Base-by-base conservation (phyloP, 352 stramenopile genomes). In the Pythium grandisporangium region DNA sequence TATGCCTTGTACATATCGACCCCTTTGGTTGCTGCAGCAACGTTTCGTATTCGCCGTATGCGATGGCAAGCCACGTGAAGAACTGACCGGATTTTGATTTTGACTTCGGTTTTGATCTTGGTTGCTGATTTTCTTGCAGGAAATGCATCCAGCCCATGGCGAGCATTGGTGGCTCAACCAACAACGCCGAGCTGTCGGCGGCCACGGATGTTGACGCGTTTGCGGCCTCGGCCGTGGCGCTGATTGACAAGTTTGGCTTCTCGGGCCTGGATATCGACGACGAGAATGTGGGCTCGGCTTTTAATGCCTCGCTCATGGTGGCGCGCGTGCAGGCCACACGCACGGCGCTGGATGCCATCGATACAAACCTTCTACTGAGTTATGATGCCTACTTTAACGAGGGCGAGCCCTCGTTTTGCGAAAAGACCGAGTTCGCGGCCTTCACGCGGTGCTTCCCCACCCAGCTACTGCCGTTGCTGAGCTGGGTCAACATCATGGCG, bases 401-500 rank as follows among this genome's bases (percentile, higher is more conserved):
- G 36, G 55, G 51, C 14, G 57, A 65, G 26, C 50, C 50, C 14
- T 43, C 37, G 20, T 68, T 56, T 36, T 68, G 59, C 37, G 42
- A 38, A 16, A 53, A 48, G 30, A 14, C 55, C 2, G 58, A 47
- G 3, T 42, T 59, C 29, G 58, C 57, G 4, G 37, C 46, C 22
- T 86, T 84, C 48, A 54, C 63, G 21, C 60, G 77, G 3, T 90
- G 77, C 47, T 90, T 87, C 45, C 70, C 72, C 2, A 51, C 55
- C 3, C 48, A 41, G 22, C 52, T 84, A 3, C 41, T 86, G 17
- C 39, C 63, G 17, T 70, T 72, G 17, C 58, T 87, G 13, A 71
- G 87, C 51, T 86, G 74, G 73, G 51, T 90, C 30, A 85, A 90
- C 53, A 83, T 90, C 48, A 90, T 90, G 77, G 65, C 75, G 30